These are phyloP conservation scores for Vigna mungo DNA, from an alignment of 306 rosid species.

Conservation along the genomic window DNA sequence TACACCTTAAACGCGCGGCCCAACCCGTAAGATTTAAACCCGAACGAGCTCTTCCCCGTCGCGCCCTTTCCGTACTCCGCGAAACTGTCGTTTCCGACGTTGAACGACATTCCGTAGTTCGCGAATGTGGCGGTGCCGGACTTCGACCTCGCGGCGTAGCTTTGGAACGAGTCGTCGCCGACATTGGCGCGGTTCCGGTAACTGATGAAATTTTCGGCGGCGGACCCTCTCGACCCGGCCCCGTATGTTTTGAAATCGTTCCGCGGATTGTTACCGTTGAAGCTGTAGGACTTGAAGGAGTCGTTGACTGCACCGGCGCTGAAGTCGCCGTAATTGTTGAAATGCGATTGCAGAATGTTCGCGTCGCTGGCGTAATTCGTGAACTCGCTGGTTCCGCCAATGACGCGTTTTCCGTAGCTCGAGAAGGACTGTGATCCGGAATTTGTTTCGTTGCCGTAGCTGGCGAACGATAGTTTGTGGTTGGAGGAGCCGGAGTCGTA, in stretches of 20 bases:
- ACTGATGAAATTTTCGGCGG: constrained; percentile 55
- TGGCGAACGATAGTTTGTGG: constrained; percentile 70
- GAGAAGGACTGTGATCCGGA: constrained; percentile 68
- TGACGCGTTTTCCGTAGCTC: constrained; percentile 72
- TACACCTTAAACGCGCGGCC: constrained; percentile 75
- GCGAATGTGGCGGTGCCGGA: constrained; percentile 64
- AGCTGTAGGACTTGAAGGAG: constrained; percentile 69
- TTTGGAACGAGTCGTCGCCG: constrained; percentile 68
- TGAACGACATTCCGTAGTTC: constrained; percentile 82
- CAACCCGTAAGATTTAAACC: constrained; percentile 66
- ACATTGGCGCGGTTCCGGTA: constrained; percentile 82
- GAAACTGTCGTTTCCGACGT: constrained; percentile 85
- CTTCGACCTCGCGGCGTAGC: constrained; percentile 64
- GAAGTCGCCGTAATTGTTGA: constrained; percentile 70
- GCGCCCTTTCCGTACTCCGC: constrained; percentile 75
- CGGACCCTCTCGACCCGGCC: constrained; percentile 54
- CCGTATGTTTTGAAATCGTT: constrained; percentile 66
- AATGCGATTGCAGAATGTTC: constrained; percentile 68
- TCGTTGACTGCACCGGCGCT: constrained; percentile 61
- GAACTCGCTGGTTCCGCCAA: constrained; percentile 66
- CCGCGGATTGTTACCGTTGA: constrained; percentile 74
- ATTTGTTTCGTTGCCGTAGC: constrained; percentile 80
- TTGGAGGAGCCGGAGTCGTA: constrained; percentile 64
- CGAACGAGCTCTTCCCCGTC: constrained; percentile 51
- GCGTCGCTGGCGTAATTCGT: constrained; percentile 60